Evolutionary conservation across 768 basidiomycete species (phyloP).

Genomic region (Leccinum fibrillosum): DNA sequence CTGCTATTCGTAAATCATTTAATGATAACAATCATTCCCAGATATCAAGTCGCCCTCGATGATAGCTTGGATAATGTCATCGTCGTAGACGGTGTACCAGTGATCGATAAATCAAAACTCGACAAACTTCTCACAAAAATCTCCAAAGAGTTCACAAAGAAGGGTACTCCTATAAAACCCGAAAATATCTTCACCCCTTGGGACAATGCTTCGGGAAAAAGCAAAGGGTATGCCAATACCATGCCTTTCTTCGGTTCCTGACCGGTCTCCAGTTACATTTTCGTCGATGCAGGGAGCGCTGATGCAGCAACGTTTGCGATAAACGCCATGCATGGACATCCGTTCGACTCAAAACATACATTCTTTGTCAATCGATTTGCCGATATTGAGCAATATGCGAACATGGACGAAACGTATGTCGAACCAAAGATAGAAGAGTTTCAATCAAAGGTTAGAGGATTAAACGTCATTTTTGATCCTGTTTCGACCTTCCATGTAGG

Average conservation of each 20-base stretch:
- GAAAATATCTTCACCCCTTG: constrained; percentile 87
- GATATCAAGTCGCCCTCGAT: constrained; percentile 82
- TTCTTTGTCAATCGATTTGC: constrained; percentile 85
- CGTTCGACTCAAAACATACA: constrained; percentile 84
- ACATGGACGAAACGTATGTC: constrained; percentile 72
- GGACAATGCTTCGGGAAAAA: constrained; percentile 78
- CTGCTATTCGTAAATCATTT: background rate
- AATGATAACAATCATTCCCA: constrained; percentile 31
- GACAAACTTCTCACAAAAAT: constrained; percentile 81
- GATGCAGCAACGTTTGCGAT: constrained; percentile 72
- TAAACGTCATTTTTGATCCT: background rate
- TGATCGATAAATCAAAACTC: constrained; percentile 83
- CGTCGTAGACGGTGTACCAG: constrained; percentile 88
- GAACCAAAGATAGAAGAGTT: constrained; percentile 77
- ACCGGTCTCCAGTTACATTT: constrained; percentile 58
- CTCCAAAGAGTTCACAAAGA: constrained; percentile 78
- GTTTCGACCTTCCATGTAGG: constrained; percentile 44
- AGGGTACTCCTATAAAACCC: constrained; percentile 71
- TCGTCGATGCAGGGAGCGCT: constrained; percentile 70
- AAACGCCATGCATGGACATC: constrained; percentile 65
- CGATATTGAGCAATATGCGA: constrained; percentile 81
- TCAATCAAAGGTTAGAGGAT: constrained; percentile 56
- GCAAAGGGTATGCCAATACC: constrained; percentile 73
- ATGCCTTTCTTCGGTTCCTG: background rate
- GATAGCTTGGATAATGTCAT: constrained; percentile 88